Percentiles rank a stretch among this genome's conserved stretches.
These are phyloP conservation scores for Davidsoniella neocaledoniae DNA, from an alignment of 2,329 filamentous ascomycete genomes.

Conservation along the genomic window DNA sequence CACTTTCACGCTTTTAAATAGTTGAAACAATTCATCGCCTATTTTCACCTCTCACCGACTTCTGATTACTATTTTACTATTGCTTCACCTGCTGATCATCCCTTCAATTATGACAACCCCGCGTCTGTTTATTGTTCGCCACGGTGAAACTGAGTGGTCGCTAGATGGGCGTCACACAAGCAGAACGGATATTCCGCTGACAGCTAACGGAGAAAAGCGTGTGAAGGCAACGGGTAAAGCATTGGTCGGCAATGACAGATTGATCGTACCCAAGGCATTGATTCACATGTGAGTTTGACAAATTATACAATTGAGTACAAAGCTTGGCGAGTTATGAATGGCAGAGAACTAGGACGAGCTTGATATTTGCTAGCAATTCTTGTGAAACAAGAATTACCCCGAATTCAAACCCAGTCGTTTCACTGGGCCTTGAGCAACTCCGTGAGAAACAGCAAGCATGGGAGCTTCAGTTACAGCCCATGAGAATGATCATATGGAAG, in stretches of 20 bases:
- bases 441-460: too few species aligned
- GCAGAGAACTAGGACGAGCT: too few species aligned
- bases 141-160: constrained; percentile 94
- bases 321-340: neutral
- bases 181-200: constrained; percentile 71
- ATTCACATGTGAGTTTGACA: constrained; percentile 52
- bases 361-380: too few species aligned
- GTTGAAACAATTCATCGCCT: neutral
- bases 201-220: constrained; percentile 61
- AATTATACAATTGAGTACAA: constrained; percentile 4
- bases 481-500: too few species aligned
- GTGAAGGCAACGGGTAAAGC: constrained; percentile 64
- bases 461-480: too few species aligned
- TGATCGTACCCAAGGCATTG: constrained; percentile 70
- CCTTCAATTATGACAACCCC: constrained; percentile 32
- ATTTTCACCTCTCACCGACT: neutral
- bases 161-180: constrained; percentile 75
- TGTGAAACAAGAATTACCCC: too few species aligned
- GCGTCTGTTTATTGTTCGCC: constrained; percentile 66
- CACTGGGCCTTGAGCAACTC: neutral
- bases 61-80: neutral
- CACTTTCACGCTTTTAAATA: neutral
- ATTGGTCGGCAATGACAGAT: constrained; percentile 64
- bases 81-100: neutral
- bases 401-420: too few species aligned